These are phyloP conservation scores for Rhodocollybia butyracea DNA, from an alignment of 768 basidiomycete species.

Conservation along the genomic window DNA sequence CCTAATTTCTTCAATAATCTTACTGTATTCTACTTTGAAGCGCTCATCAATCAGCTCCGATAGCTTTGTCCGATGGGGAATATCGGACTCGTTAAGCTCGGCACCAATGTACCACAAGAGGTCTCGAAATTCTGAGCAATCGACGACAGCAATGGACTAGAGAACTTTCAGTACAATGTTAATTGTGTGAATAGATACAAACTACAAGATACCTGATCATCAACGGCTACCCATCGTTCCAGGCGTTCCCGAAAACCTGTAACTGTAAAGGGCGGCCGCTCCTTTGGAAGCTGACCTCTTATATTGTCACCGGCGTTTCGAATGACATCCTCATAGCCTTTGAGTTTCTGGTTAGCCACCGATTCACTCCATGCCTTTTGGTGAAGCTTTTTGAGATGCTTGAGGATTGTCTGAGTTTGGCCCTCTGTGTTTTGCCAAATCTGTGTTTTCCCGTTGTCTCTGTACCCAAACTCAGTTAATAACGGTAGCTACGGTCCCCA, in stretches of 20 bases:
- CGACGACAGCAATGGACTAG: conserved; percentile 26
- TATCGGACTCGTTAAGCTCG: conserved; percentile 18
- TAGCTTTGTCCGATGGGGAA: conserved; percentile 26
- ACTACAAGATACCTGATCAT: conserved; percentile 18
- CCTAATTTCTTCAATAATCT: conserved; percentile 13
- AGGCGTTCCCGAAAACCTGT: conserved; percentile 17
- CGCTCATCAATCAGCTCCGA: conserved; percentile 15
- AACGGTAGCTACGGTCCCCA: neutral
- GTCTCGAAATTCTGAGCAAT: conserved; percentile 22
- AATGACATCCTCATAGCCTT: conserved; percentile 8
- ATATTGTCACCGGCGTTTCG: neutral
- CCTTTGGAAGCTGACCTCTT: neutral
- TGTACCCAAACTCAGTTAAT: neutral
- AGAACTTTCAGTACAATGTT: neutral
- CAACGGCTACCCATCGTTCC: conserved; percentile 19
- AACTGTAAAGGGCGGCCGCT: conserved; percentile 10
- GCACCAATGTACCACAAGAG: conserved; percentile 21
- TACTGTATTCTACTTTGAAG: conserved; percentile 14
- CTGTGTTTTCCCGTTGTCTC: conserved; percentile 3
- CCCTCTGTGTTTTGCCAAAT: conserved; percentile 16
- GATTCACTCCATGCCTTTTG: conserved; percentile 8
- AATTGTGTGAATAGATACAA: neutral
- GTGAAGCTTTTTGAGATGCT: conserved; percentile 10
- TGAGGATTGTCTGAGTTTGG: conserved; percentile 12
- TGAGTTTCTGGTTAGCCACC: conserved; percentile 11